Evolutionary conservation across 192 early-diverging fungal genomes (phyloP), one percentile per base, ranked within the genome.

Genomic region (Cetraspora pellucida): DNA sequence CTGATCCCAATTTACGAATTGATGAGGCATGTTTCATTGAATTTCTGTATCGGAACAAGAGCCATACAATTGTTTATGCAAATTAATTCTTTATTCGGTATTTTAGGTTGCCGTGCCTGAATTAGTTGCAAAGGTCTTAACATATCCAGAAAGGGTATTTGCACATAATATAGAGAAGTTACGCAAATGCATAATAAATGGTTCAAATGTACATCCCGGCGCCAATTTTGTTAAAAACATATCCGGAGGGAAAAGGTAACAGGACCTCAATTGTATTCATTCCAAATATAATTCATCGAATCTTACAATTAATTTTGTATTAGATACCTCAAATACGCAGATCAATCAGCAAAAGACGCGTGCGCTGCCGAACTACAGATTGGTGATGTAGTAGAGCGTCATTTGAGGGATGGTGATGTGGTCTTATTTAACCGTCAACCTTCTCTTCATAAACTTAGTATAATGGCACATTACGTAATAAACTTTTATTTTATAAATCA

Each of bases 361-460:
- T 47, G 43, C 19, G 96, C 96, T 7, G 73, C 86, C 6, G 88
- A 94, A 23, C 82, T 99, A 50, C 85, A 88, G 31, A 83, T 93
- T 52, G 98, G 98, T 74, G 97, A 98, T 84, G 72, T 95, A 37
- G 98, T 98, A 5, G 96, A 98, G 75, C 87, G 98, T n/a, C 98
- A 99, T 81, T 78, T 99, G 68, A 82, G 85, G 64, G 95, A 97
- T 81, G 94, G 91, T 57, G 98, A 98, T 82, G 91, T 98, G 23
- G 95, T 99, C 27, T 85, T 99, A 55, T 99, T 99, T 84, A 99
- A 98, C 83, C 93, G 98, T 67, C 98, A 98, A 85, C 98, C 98
- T 30, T 97, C 96, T 13, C 87, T 99, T 77, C 98, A 99, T 85
- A 93, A 95, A 74, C 89, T 98, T 67, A 91, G 89, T 81, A 98